These are phyloP conservation scores for Penicillium sp. DNA, from an alignment of 2,329 filamentous ascomycete genomes.

Conservation along the genomic window DNA sequence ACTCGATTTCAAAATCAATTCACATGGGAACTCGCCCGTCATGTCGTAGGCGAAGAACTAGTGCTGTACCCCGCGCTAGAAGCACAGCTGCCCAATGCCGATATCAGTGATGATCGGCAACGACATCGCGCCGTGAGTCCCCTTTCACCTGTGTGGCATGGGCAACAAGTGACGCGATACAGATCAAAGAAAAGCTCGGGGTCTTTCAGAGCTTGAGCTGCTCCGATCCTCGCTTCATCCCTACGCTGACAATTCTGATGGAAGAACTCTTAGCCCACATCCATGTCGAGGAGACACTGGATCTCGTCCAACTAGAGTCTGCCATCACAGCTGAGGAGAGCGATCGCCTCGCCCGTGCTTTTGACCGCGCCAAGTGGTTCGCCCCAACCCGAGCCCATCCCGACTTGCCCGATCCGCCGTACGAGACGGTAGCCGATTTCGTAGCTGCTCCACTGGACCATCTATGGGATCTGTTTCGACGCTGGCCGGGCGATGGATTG, in stretches of 20 bases:
- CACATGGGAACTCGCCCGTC: conserved; percentile 53
- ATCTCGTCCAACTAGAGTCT: conserved; percentile 51
- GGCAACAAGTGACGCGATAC: not conserved
- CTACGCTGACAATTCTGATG: conserved; percentile 48
- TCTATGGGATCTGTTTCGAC: conserved; percentile 54
- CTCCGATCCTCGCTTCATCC: conserved; percentile 42
- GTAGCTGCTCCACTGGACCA: conserved; percentile 58
- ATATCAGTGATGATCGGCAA: conserved; percentile 50
- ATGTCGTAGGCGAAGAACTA: conserved; percentile 53
- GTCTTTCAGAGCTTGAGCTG: conserved; percentile 49
- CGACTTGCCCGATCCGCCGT: conserved; percentile 52
- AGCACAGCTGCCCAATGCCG: conserved; percentile 47
- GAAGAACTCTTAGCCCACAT: conserved; percentile 47
- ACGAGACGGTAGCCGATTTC: conserved; percentile 55
- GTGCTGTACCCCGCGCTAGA: conserved; percentile 57
- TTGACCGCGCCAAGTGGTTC: conserved; percentile 54
- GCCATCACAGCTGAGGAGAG: conserved; percentile 38
- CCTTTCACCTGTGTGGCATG: not conserved
- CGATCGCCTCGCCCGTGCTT: conserved; percentile 42
- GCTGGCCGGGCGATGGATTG: conserved; percentile 46
- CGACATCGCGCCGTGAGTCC: conserved; percentile 46
- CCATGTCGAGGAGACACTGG: conserved; percentile 50
- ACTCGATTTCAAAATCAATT: conserved; percentile 52
- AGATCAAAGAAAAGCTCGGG: conserved; percentile 55
- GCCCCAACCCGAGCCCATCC: conserved; percentile 54